Conservation (phyloP, 495 filamentous ascomycete genomes). For the Extremus antarcticus region DNA sequence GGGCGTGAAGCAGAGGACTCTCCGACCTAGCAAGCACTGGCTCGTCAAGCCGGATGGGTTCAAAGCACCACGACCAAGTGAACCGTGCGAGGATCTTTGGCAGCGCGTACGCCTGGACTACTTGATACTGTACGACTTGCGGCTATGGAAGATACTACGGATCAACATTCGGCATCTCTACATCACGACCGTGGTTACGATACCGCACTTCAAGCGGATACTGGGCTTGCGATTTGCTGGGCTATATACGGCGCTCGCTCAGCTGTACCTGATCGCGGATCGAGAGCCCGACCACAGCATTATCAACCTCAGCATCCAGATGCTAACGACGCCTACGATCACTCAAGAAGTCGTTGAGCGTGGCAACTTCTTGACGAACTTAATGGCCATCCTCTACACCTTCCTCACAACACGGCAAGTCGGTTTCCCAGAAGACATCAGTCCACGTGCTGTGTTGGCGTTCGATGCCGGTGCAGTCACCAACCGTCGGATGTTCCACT, state of each 20-base stretch:
- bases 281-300: slow-evolving; percentile 96
- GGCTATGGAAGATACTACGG: slow-evolving; percentile 92
- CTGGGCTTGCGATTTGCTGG: slow-evolving; percentile 85
- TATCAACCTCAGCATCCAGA: slow-evolving; percentile 91
- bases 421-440: slow-evolving; percentile 78
- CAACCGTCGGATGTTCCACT: slow-evolving; percentile 91
- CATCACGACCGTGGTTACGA: slow-evolving; percentile 88
- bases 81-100: slow-evolving; percentile 59
- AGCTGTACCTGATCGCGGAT: slow-evolving; percentile 92
- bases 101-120: slow-evolving; percentile 85
- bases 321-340: slow-evolving; percentile 92
- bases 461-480: slow-evolving; percentile 90
- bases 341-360: slow-evolving; percentile 86
- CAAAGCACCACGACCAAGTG: background rate
- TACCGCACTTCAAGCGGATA: slow-evolving; percentile 93
- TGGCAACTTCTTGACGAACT: slow-evolving; percentile 91
- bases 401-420: slow-evolving; percentile 94
- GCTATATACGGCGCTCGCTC: slow-evolving; percentile 83
- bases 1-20: slow-evolving; percentile 13
- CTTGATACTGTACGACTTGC: slow-evolving; percentile 90
- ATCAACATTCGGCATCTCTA: slow-evolving; percentile 86
- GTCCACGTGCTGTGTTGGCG: slow-evolving; percentile 69
- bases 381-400: slow-evolving; percentile 93
- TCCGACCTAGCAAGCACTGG: slow-evolving; percentile 68
- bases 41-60: slow-evolving; percentile 57